Evolutionary conservation across 768 basidiomycete genomes (phyloP).

Genomic region (Russula emetica): DNA sequence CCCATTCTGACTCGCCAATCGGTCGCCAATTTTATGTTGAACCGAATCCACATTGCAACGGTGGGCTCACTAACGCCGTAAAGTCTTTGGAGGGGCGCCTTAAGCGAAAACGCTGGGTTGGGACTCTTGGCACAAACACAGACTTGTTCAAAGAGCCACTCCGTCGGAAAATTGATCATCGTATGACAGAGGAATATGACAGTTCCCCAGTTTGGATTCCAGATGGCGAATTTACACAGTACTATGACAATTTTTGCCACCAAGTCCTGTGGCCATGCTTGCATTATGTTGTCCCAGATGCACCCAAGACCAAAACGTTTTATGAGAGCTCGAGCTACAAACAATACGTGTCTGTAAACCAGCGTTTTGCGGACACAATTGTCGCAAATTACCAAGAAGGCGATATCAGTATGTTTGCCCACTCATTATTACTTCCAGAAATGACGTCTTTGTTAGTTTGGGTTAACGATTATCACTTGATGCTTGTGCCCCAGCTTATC

Average conservation of each 20-base stretch:
- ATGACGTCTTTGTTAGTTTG: conserved; percentile 44
- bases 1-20: conserved; percentile 34
- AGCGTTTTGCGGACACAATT: conserved; percentile 83
- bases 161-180: conserved; percentile 50
- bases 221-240: conserved; percentile 69
- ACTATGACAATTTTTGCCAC: conserved; percentile 86
- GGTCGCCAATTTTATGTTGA: conserved; percentile 44
- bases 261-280: conserved; percentile 87
- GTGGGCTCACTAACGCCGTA: conserved; percentile 79
- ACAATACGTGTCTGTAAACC: conserved; percentile 86
- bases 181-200: conserved; percentile 41
- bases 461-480: conserved; percentile 96
- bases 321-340: conserved; percentile 77
- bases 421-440: not conserved
- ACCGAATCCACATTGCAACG: conserved; percentile 73
- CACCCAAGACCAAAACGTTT: conserved; percentile 75
- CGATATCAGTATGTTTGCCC: conserved; percentile 58
- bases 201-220: conserved; percentile 74
- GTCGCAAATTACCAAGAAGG: conserved; percentile 77
- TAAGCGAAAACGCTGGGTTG: conserved; percentile 56
- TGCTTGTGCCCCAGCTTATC: conserved; percentile 85
- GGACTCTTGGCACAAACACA: conserved; percentile 68
- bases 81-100: conserved; percentile 54
- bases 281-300: conserved; percentile 83
- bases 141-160: conserved; percentile 58